Conservation (phyloP, 495 filamentous ascomycete species). For the Elaphomyces granulatus region DNA sequence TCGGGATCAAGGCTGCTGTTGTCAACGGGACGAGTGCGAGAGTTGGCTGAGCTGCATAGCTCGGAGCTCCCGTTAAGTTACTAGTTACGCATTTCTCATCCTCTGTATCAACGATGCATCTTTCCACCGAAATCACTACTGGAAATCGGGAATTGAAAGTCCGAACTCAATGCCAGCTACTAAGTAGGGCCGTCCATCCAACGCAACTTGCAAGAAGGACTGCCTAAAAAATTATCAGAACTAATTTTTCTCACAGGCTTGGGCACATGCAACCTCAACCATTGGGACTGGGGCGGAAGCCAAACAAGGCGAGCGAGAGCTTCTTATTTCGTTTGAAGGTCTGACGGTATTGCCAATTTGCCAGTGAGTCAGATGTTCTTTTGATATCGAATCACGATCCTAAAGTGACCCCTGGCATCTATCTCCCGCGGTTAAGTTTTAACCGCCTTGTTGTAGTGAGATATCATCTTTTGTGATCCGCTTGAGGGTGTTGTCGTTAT, state of each 20-base stretch:
- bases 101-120: background rate
- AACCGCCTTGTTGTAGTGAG: conserved; percentile 27
- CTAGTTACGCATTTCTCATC: too few relatives aligned
- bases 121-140: background rate
- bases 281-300: conserved; percentile 47
- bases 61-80: conserved; percentile 35
- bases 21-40: conserved; percentile 48
- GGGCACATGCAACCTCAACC: conserved; percentile 41
- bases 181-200: too few relatives aligned
- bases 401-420: background rate
- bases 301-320: conserved; percentile 39
- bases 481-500: conserved; percentile 49
- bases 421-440: too few relatives aligned
- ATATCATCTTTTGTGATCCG: conserved; percentile 49
- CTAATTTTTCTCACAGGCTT: conserved; percentile 25
- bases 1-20: conserved; percentile 40
- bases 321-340: conserved; percentile 35
- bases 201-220: too few relatives aligned
- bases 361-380: background rate
- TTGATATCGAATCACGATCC: background rate
- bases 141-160: too few relatives aligned
- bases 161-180: too few relatives aligned
- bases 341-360: conserved; percentile 28
- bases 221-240: too few relatives aligned
- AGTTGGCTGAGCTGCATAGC: conserved; percentile 37